Evolutionary conservation across 495 filamentous ascomycete genomes (phyloP).

Genomic region (Podospora appendiculata): DNA sequence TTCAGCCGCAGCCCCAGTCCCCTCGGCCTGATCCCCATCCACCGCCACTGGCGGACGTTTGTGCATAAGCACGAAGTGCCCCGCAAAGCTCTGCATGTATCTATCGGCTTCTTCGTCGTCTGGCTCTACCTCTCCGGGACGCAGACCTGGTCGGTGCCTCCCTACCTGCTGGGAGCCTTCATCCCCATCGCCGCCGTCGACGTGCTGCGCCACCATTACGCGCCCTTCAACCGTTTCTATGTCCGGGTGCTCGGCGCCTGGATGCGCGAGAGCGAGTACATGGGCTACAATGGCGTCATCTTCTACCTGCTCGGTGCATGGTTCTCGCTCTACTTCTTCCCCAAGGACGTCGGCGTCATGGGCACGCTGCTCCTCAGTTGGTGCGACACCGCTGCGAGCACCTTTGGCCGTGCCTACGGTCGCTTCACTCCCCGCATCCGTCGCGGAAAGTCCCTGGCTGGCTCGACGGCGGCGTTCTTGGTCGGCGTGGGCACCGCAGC

Average conservation of each 20-base stretch:
- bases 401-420: conserved; percentile 81
- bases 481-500: conserved; percentile 75
- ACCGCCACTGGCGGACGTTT: conserved; percentile 63
- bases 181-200: conserved; percentile 86
- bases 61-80: conserved; percentile 75
- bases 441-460: conserved; percentile 83
- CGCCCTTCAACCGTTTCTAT: conserved; percentile 79
- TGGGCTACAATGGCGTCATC: conserved; percentile 91
- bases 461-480: conserved; percentile 72
- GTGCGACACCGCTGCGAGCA: conserved; percentile 96
- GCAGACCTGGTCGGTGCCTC: conserved; percentile 67
- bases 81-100: conserved; percentile 74
- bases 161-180: conserved; percentile 70
- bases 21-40: conserved; percentile 90
- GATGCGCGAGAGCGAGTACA: conserved; percentile 94
- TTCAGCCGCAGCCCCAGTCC: conserved; percentile 85
- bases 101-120: conserved; percentile 88
- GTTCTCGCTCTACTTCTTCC: conserved; percentile 75
- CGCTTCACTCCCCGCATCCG: conserved; percentile 80
- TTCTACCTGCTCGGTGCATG: conserved; percentile 92
- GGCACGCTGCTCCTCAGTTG: conserved; percentile 83
- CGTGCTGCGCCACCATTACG: conserved; percentile 69
- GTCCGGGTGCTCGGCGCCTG: conserved; percentile 75
- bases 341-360: conserved; percentile 91
- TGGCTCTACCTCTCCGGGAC: conserved; percentile 71